phyloP scores from a whole-genome alignment of 306 rosid genomes.

The Cucumis hystrix region DNA sequence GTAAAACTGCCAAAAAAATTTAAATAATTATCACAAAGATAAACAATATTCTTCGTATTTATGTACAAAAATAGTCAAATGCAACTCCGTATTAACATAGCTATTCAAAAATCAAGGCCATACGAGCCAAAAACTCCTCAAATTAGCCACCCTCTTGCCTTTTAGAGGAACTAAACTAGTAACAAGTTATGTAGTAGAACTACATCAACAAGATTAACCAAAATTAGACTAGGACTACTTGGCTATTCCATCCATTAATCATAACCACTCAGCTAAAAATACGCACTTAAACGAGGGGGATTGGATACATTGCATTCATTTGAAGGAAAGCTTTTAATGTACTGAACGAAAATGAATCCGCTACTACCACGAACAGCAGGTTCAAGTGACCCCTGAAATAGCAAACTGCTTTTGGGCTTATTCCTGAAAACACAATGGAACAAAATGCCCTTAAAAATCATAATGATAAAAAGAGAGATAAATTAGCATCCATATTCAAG shows the following conservation, averaged over 20 bases:
- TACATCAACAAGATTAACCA: background rate
- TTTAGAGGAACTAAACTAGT: background rate
- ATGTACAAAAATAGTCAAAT: background rate
- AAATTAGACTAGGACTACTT: background rate
- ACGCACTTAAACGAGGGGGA: background rate
- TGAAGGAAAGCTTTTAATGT: conserved; percentile 1
- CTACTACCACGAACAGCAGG: conserved; percentile 5
- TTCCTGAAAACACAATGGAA: background rate
- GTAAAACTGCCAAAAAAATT: too few relatives aligned
- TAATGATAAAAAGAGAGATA: background rate
- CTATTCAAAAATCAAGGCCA: background rate
- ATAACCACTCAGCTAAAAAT: background rate
- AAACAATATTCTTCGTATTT: background rate
- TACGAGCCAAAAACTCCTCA: background rate
- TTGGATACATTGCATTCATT: background rate
- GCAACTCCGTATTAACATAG: too few relatives aligned
- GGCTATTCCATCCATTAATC: background rate
- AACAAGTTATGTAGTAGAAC: background rate
- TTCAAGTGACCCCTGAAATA: conserved; percentile 7
- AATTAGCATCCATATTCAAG: background rate
- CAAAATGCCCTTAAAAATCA: background rate
- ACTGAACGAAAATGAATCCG: conserved; percentile 8
- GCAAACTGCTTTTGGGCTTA: conserved; percentile 6
- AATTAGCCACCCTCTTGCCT: background rate
- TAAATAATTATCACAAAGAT: too few relatives aligned